phyloP scores from a whole-genome alignment of 2,329 filamentous ascomycete genomes.

The Ascomycota sp. region DNA sequence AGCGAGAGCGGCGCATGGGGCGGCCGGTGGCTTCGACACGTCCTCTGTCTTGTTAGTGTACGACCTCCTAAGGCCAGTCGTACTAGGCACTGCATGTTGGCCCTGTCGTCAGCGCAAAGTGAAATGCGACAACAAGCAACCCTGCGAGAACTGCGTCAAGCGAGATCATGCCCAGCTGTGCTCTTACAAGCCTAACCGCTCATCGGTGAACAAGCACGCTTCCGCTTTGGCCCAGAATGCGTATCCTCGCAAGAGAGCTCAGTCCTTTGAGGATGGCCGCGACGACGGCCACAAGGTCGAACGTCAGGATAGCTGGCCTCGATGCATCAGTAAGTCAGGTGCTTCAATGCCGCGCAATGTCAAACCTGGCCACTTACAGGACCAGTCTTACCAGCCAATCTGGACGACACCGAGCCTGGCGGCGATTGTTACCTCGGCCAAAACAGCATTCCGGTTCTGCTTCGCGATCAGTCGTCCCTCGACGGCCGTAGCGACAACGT shows the following conservation, averaged over 20 bases:
- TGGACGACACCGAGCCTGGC: conserved; percentile 34
- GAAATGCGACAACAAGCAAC: conserved; percentile 48
- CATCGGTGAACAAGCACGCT: conserved; percentile 16
- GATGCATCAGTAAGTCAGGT: conserved; percentile 15
- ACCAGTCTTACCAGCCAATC: conserved; percentile 12
- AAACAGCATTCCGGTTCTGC: conserved; percentile 46
- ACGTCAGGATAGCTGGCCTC: conserved; percentile 21
- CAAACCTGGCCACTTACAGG: conserved; percentile 5
- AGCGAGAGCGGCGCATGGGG: no score
- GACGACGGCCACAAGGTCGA: conserved; percentile 14
- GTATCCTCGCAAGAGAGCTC: conserved; percentile 12
- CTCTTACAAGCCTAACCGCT: conserved; percentile 43
- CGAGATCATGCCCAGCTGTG: conserved; percentile 43
- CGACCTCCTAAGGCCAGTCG: background rate
- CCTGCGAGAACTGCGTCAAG: conserved; percentile 48
- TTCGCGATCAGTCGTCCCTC: conserved; percentile 37
- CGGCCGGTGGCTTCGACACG: background rate
- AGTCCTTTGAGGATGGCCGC: conserved; percentile 12
- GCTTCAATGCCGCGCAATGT: background rate
- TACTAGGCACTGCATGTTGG: conserved; percentile 41
- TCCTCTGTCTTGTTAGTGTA: background rate
- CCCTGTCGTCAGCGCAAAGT: conserved; percentile 48
- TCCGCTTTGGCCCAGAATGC: conserved; percentile 7
- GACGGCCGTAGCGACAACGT: conserved; percentile 29
- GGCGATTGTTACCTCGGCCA: conserved; percentile 42